Base-by-base conservation (phyloP, 805 yeast genomes). In the Ogataea philodendri region DNA sequence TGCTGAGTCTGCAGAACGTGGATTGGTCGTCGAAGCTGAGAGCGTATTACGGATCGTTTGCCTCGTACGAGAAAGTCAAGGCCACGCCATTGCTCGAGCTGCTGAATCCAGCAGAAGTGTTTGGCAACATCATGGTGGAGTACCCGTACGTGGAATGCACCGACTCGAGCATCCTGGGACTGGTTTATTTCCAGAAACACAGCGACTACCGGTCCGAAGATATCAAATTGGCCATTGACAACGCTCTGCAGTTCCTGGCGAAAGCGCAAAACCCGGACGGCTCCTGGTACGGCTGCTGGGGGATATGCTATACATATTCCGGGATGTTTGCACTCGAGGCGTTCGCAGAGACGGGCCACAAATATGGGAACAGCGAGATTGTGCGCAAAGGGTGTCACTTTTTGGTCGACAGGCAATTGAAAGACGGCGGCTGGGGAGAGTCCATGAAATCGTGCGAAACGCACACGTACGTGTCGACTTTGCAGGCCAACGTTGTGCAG, bases 211-310 rank as follows among this genome's bases (percentile, higher is more conserved):
- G 84, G 41, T 62, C 70, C 5, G 71, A 67, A 5, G 88, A 84
- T 20, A 81, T 93, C 19, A 64, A 69, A 33, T 42, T 63, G n/a
- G 80, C 96, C 0, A 84, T 93, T 29, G 67, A 74, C 4, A 69
- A 77, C 35, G 97, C 96, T 0, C 70, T 86, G 10, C 59, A 71
- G 4, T 93, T 82, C 52, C 84, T 93, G 27, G 74, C 73, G 32
- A 59, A 66, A 3, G 74, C 75, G 2, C 98, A 93, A 60, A 66
- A 69, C 27, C 52, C 54, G 0, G 96, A 93, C 59, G 99, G 99
- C 0, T 80, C 95, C 9, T 93, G 97, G 97, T 94, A 89, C 58
- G 99, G 99, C 1, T 79, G 87, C 25, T 93, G 99, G 99, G 99
- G 98, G 22, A 81, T 93, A 5, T 93, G 99, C 57, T 88, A 72